Conservation (phyloP, 2,329 filamentous ascomycete species). For the Paraphaeosphaeria minitans region DNA sequence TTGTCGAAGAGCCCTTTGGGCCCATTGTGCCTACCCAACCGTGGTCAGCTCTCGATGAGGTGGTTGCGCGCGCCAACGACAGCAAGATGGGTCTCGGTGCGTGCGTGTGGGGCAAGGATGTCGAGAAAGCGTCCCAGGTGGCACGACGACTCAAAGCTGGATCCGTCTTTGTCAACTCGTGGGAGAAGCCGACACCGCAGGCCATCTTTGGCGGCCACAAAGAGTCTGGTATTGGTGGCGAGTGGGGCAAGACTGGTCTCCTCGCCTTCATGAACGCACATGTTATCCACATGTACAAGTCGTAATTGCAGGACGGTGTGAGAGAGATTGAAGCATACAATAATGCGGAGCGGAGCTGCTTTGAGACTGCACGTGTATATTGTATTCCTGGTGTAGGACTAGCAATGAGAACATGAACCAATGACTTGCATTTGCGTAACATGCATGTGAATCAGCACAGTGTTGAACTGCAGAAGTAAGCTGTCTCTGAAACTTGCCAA, state of each 20-base stretch:
- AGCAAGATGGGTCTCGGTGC: slow-evolving; percentile 58
- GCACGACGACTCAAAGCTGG: slow-evolving; percentile 58
- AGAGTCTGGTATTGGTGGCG: slow-evolving; percentile 77
- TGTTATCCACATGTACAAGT: slow-evolving; percentile 55
- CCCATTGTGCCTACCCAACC: slow-evolving; percentile 68
- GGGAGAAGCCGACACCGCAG: slow-evolving; percentile 53
- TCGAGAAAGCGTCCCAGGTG: slow-evolving; percentile 55
- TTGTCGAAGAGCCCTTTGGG: slow-evolving; percentile 66
- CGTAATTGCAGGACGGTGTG: slow-evolving; percentile 12
- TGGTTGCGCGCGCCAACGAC: slow-evolving; percentile 55
- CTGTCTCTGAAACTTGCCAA: too few relatives aligned
- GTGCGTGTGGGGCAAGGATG: slow-evolving; percentile 53
- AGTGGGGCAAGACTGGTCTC: slow-evolving; percentile 57
- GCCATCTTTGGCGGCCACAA: slow-evolving; percentile 76
- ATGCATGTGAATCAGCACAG: too few relatives aligned
- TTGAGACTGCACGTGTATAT: not conserved
- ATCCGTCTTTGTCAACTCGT: slow-evolving; percentile 62
- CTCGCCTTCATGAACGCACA: slow-evolving; percentile 56
- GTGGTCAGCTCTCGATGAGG: slow-evolving; percentile 64
- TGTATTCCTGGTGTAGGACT: not conserved
- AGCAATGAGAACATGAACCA: not conserved
- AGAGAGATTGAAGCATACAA: slow-evolving; percentile 2
- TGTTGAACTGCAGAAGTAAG: too few relatives aligned
- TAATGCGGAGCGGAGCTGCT: not conserved
- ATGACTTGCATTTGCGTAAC: not conserved